Conservation (phyloP, 2,329 filamentous ascomycete genomes). For the Ophiosphaerella narmari region DNA sequence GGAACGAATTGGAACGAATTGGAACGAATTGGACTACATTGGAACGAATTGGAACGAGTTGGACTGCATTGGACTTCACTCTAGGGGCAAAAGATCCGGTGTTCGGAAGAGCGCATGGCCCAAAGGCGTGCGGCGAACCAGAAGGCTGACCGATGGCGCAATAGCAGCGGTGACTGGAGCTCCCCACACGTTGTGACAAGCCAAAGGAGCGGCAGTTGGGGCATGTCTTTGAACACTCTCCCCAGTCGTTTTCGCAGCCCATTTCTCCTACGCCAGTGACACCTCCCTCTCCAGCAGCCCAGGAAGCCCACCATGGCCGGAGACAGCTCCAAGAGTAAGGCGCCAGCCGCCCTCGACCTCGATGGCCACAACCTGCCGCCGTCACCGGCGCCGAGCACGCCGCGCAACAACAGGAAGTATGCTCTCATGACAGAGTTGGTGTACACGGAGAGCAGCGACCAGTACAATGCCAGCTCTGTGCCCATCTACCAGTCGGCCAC, state of each 20-base stretch:
- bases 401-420: constrained; percentile 83
- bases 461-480: constrained; percentile 94
- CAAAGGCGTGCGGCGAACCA: constrained; percentile 33
- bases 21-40: too few relatives aligned
- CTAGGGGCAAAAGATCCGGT: constrained; percentile 26
- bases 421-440: constrained; percentile 95
- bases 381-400: constrained; percentile 90
- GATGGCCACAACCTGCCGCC: constrained; percentile 48
- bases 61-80: constrained; percentile 1
- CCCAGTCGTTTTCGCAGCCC: constrained; percentile 1
- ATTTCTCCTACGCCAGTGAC: neutral
- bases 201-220: constrained; percentile 26
- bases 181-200: constrained; percentile 26
- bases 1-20: too few relatives aligned
- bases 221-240: constrained; percentile 18
- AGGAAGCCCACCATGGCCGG: constrained; percentile 34
- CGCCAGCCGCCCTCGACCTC: constrained; percentile 45
- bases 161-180: constrained; percentile 39
- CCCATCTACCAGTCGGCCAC: constrained; percentile 98
- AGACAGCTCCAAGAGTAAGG: constrained; percentile 45
- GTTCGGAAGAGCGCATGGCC: constrained; percentile 22
- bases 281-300: neutral
- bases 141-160: constrained; percentile 32
- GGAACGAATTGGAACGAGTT: too few relatives aligned
- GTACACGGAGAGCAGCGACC: constrained; percentile 93